phyloP scores from a whole-genome alignment of 331 rosid species.

The Telfairia occidentalis region DNA sequence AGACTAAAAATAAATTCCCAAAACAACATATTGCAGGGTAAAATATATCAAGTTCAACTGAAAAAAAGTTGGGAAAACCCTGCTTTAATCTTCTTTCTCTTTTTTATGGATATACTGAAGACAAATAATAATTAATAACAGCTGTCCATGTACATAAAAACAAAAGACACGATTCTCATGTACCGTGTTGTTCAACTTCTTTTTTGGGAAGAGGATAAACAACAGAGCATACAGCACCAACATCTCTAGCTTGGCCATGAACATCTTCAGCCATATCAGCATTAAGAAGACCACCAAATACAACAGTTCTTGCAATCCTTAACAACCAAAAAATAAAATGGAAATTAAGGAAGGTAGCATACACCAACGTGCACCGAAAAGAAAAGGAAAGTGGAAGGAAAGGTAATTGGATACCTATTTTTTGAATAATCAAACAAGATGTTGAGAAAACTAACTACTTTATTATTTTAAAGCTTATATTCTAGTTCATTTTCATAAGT shows the following conservation, averaged over 20 bases:
- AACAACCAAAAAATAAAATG: slow-evolving; percentile 11
- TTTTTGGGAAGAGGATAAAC: slow-evolving; percentile 68
- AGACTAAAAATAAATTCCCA: neutral
- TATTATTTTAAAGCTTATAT: neutral
- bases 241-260: slow-evolving; percentile 51
- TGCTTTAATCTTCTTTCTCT: neutral
- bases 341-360: neutral
- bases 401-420: neutral
- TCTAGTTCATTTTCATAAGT: neutral
- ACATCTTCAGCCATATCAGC: slow-evolving; percentile 66
- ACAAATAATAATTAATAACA: neutral
- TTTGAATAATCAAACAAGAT: neutral
- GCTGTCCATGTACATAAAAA: neutral
- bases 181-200: slow-evolving; percentile 68
- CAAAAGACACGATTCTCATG: slow-evolving; percentile 10
- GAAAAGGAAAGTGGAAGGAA: neutral
- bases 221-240: slow-evolving; percentile 56
- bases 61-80: neutral
- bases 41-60: neutral
- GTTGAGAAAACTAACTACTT: neutral
- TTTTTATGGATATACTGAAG: neutral
- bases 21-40: neutral
- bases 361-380: neutral
- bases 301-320: slow-evolving; percentile 89
- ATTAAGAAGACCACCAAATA: slow-evolving; percentile 67